phyloP scores from a whole-genome alignment of 176 grass and related monocot species.

The Avena eriantha region DNA sequence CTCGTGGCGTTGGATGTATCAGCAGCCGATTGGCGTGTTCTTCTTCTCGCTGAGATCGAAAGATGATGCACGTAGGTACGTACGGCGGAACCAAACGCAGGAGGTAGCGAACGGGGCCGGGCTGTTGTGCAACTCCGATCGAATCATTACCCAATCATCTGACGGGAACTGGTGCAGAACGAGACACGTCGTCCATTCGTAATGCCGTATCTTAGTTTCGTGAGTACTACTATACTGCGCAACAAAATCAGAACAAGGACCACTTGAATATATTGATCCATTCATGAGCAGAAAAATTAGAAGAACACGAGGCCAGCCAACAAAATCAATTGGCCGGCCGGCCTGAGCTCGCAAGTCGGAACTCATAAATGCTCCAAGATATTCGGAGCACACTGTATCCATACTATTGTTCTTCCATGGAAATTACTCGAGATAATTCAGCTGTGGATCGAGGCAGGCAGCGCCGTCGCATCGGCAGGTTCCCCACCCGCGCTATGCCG shows the following conservation, averaged over 20 bases:
- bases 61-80: too few species aligned
- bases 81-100: not conserved
- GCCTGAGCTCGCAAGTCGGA: too few species aligned
- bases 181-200: not conserved
- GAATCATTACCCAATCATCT: conserved; percentile 28
- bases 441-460: too few species aligned
- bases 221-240: too few species aligned
- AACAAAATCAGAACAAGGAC: too few species aligned
- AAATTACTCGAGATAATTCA: too few species aligned
- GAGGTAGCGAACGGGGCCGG: not conserved
- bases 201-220: not conserved
- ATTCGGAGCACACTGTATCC: not conserved
- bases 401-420: not conserved
- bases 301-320: not conserved
- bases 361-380: not conserved
- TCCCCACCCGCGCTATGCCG: too few species aligned
- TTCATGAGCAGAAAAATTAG: too few species aligned
- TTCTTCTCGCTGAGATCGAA: not conserved
- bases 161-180: not conserved
- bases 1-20: not conserved
- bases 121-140: not conserved
- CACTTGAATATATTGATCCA: too few species aligned
- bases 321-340: not conserved
- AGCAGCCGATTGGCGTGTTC: not conserved
- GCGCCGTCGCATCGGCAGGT: too few species aligned